These are phyloP conservation scores for Trichoderma aggressivum DNA, from an alignment of 2,329 filamentous ascomycete species.

Conservation along the genomic window DNA sequence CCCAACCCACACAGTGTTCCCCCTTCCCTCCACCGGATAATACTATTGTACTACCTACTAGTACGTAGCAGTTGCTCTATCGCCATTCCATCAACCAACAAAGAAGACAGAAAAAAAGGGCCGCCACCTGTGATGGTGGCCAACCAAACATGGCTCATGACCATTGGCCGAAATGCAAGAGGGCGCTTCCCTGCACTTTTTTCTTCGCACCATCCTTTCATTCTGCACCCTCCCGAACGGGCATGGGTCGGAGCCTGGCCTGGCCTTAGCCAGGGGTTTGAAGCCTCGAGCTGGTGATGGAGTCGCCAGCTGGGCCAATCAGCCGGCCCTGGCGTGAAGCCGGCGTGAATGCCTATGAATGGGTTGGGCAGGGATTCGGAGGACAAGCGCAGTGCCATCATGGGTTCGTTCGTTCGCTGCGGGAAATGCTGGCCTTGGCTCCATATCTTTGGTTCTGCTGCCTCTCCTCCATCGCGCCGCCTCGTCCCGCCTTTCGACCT, in stretches of 20 bases:
- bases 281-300: constrained; percentile 6
- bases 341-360: neutral
- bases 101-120: neutral
- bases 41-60: too few relatives aligned
- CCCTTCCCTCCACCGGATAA: neutral
- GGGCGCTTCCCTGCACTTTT: constrained; percentile 1
- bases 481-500: neutral
- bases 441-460: neutral
- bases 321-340: neutral
- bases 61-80: neutral
- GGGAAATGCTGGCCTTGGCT: too few relatives aligned
- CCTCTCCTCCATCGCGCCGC: neutral
- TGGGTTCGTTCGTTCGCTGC: neutral
- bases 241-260: constrained; percentile 2
- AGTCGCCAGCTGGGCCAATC: neutral
- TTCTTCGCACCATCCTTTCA: constrained; percentile 6
- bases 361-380: neutral
- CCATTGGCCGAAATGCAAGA: neutral
- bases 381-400: neutral
- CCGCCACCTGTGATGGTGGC: neutral
- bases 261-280: constrained; percentile 18
- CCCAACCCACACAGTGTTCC: neutral
- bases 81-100: neutral
- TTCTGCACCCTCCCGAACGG: constrained; percentile 16
- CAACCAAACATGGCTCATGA: neutral